Evolutionary conservation across 2,329 filamentous ascomycete species (phyloP), one percentile per base, ranked within the genome.

Genomic region (Hypomyces perniciosus): DNA sequence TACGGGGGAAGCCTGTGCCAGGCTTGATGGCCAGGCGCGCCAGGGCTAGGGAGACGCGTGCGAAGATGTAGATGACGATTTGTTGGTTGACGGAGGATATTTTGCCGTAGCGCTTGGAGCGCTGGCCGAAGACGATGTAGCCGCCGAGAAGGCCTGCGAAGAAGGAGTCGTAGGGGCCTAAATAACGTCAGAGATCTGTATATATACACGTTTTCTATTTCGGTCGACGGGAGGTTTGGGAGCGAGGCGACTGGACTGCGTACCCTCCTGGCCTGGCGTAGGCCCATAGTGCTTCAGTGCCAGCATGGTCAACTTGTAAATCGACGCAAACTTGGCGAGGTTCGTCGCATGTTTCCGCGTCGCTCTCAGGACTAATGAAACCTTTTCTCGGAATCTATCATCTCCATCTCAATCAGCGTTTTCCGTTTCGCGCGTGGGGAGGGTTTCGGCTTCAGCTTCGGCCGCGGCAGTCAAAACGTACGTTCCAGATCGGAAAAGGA

Each of bases 1-100:
- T 65, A 30, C 70, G 37, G 34, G 78, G 72, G 52, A 84, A 62
- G 48, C 78, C 77, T 51, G 64, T 62, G 40, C 75, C 75, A 2
- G 80, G 80, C 68, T 89, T 85, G 56, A 97, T 83, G 51, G 88
- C 82, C 52, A 97, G 74, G 63, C 90, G 89, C 31, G 91, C 93
- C 27, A 95, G 72, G 7, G 88, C 89, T 33, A 99, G 80, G 54
- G 86, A 79, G 12, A 96, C 93, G 58, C 93, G 84, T 44, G 93
- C 93, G 65, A 96, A 96, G 56, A 99, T 88, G 74, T 99, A 99
- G 62, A 97, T 88, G 68, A 96, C 90, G 66, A 99, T 99, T 77
- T 99, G 92, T 75, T 96, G 90, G 72, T 85, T 95, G 56, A 96
- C 86, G 57, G 83, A 86, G 54, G 85, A 87, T 63, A 89, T 84